Evolutionary conservation across 1,139 yeast species (phyloP).

Genomic region (Kluyveromyces sp.): DNA sequence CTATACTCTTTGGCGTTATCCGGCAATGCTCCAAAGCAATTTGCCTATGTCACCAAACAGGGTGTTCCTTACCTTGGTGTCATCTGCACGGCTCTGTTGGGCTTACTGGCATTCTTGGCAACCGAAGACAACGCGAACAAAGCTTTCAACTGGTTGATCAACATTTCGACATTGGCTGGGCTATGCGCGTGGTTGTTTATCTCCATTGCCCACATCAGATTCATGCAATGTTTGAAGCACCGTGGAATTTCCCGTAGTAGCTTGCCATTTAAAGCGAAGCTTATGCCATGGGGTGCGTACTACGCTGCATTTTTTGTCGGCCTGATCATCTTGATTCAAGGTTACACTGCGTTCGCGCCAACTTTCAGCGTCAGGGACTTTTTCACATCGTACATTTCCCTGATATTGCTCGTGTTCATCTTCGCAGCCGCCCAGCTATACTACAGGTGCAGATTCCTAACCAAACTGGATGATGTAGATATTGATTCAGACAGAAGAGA

Average conservation of each 20-base stretch:
- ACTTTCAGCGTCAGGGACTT: constrained; percentile 42
- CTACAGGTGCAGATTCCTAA: constrained; percentile 39
- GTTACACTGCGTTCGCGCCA: constrained; percentile 49
- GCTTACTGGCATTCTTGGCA: constrained; percentile 63
- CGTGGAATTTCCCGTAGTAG: constrained; percentile 57
- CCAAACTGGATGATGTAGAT: constrained; percentile 49
- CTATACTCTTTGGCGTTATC: constrained; percentile 62
- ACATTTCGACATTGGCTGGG: constrained; percentile 73
- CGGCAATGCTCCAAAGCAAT: constrained; percentile 58
- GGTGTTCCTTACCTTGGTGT: constrained; percentile 69
- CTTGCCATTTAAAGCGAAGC: constrained; percentile 60
- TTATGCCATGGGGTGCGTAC: constrained; percentile 58
- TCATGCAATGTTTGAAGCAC: constrained; percentile 49
- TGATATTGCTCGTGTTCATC: constrained; percentile 44
- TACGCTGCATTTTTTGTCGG: constrained; percentile 46
- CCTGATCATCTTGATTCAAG: constrained; percentile 56
- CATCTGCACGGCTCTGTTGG: constrained; percentile 49
- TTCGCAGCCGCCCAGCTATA: constrained; percentile 46
- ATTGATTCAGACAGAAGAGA: constrained; percentile 59
- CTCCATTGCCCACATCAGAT: constrained; percentile 55
- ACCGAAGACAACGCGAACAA: constrained; percentile 51
- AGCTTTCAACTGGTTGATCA: constrained; percentile 82
- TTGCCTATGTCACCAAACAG: constrained; percentile 44
- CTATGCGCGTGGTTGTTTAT: constrained; percentile 69
- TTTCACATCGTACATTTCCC: constrained; percentile 56